These are phyloP conservation scores for Lyophyllum semitale DNA, from an alignment of 768 basidiomycete genomes.

Conservation along the genomic window DNA sequence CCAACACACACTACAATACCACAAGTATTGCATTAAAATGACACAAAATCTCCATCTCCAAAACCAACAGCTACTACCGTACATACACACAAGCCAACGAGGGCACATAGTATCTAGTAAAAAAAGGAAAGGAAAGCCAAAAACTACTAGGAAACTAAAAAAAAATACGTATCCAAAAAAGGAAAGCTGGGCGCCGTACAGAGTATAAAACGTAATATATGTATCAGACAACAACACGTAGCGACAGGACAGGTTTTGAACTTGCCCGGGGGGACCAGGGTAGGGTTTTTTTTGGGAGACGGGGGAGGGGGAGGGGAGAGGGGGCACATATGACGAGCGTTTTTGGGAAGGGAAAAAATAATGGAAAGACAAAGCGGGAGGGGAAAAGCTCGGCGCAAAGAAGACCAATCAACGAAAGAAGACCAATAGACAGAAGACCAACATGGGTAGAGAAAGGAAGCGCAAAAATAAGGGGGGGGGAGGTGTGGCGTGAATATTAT, in stretches of 20 bases:
- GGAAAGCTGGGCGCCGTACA: too few species aligned
- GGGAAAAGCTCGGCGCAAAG: not conserved
- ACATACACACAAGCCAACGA: too few species aligned
- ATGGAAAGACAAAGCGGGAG: not conserved
- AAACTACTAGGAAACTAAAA: not conserved
- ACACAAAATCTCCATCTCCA: too few species aligned
- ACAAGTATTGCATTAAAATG: too few species aligned
- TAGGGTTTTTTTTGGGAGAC: not conserved
- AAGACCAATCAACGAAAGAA: not conserved
- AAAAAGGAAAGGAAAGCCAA: not conserved
- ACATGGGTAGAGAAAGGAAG: not conserved
- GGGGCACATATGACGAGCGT: not conserved
- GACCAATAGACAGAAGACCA: not conserved
- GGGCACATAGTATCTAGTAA: too few species aligned
- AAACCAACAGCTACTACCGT: too few species aligned
- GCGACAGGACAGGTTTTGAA: too few species aligned
- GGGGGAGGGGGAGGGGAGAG: not conserved
- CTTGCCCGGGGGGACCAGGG: too few species aligned
- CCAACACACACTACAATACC: too few species aligned
- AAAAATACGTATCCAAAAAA: not conserved
- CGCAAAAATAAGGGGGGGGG: not conserved
- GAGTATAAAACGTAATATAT: too few species aligned
- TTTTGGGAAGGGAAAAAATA: not conserved
- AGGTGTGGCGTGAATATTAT: not conserved
- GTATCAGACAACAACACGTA: too few species aligned